These are phyloP conservation scores for Pisolithus thermaeus DNA, from an alignment of 1,284 basidiomycete genomes.

Conservation along the genomic window DNA sequence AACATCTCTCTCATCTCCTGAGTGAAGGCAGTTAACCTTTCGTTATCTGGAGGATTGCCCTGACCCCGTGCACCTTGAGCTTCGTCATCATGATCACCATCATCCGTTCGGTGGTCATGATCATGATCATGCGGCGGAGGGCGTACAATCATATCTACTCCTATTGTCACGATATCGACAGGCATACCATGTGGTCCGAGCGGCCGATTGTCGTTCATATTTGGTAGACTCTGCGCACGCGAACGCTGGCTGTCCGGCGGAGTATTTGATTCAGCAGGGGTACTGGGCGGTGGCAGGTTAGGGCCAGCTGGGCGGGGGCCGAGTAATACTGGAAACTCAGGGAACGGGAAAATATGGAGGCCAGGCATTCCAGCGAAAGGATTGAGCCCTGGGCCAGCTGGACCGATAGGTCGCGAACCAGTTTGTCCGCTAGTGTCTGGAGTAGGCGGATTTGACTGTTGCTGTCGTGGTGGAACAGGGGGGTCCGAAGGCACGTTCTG, in stretches of 20 bases:
- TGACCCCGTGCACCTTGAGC: constrained; percentile 6
- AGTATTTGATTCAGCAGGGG: constrained; percentile 13
- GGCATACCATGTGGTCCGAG: constrained; percentile 7
- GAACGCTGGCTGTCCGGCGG: not conserved
- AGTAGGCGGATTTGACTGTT: not conserved
- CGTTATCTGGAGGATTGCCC: constrained; percentile 11
- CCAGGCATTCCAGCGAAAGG: constrained; percentile 18
- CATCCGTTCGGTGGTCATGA: constrained; percentile 8
- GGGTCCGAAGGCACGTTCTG: not conserved
- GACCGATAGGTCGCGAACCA: constrained; percentile 4
- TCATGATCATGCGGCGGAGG: constrained; percentile 9
- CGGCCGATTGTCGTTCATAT: constrained; percentile 14
- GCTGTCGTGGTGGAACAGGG: not conserved
- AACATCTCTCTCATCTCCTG: constrained; percentile 22
- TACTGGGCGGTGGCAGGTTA: constrained; percentile 6
- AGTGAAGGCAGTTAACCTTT: constrained; percentile 14
- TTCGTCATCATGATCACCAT: constrained; percentile 1
- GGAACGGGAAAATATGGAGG: constrained; percentile 24
- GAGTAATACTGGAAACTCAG: constrained; percentile 22
- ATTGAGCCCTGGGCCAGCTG: constrained; percentile 12
- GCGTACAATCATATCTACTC: constrained; percentile 28
- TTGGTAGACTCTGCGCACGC: constrained; percentile 11
- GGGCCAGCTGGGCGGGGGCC: constrained; percentile 6
- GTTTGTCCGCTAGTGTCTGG: constrained; percentile 2
- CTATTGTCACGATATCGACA: constrained; percentile 24